Conservation (phyloP, 2,329 filamentous ascomycete species). For the Dothiorella sarmentorum region DNA sequence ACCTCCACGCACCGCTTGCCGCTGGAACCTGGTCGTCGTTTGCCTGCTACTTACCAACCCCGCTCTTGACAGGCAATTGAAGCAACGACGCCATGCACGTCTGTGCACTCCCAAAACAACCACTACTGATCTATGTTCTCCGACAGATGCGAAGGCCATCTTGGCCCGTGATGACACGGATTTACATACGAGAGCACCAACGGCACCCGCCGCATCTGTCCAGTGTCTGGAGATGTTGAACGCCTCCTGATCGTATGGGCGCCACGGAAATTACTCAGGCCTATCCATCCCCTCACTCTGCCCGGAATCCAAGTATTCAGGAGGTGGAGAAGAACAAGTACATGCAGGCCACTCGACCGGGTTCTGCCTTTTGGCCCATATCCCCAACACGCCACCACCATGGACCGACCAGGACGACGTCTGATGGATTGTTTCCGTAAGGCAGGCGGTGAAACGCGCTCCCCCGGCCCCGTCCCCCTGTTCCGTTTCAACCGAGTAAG, state of each 20-base stretch:
- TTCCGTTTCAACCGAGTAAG: constrained; percentile 15
- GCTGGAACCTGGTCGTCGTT: not conserved
- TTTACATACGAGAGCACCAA: not conserved
- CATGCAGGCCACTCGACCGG: too few relatives aligned
- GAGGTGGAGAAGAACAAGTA: too few relatives aligned
- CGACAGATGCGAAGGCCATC: not conserved
- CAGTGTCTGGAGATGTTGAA: not conserved
- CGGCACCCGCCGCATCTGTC: not conserved
- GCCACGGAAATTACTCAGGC: constrained; percentile 8
- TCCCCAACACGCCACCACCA: not conserved
- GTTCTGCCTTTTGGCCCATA: too few relatives aligned
- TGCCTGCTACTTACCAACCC: not conserved
- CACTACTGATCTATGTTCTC: not conserved
- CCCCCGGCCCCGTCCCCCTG: constrained; percentile 10
- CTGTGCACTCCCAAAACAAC: not conserved
- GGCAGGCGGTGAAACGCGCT: constrained; percentile 7
- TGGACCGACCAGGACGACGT: not conserved
- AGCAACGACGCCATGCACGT: not conserved
- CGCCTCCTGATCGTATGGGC: not conserved
- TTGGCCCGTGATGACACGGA: not conserved
- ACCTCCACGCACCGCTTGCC: not conserved
- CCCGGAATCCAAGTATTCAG: not conserved
- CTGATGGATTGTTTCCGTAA: not conserved
- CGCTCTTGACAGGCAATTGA: not conserved
- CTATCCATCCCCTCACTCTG: not conserved